phyloP scores from a whole-genome alignment of 345 rosid species.

The Corchorus olitorius region DNA sequence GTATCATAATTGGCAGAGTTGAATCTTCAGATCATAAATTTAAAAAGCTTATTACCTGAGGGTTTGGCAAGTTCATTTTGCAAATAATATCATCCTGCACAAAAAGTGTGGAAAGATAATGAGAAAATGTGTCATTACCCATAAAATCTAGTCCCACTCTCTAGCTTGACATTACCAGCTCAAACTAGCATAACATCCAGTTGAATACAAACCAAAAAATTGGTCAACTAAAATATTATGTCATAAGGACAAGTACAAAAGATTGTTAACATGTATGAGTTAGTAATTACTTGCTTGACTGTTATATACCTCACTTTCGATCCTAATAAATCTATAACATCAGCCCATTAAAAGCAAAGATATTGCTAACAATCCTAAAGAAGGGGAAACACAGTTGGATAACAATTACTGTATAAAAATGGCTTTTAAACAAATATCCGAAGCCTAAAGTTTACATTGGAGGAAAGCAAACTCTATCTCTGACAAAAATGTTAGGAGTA shows the following conservation, averaged over 20 bases:
- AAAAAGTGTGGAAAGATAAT: background rate
- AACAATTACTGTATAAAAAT: too few species aligned
- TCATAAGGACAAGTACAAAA: background rate
- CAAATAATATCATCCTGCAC: slow-evolving; percentile 63
- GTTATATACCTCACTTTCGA: too few species aligned
- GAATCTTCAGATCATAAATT: background rate
- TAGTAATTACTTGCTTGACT: background rate
- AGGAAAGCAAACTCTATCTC: too few species aligned
- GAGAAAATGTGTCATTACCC: background rate
- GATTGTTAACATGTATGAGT: background rate
- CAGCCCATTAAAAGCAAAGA: too few species aligned
- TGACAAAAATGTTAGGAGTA: too few species aligned
- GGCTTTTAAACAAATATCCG: too few species aligned
- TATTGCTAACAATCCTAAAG: too few species aligned
- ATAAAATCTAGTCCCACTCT: background rate
- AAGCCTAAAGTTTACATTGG: too few species aligned
- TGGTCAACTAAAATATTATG: too few species aligned
- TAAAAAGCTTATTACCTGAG: slow-evolving; percentile 53
- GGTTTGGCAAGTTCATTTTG: slow-evolving; percentile 67
- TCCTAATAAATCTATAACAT: too few species aligned
- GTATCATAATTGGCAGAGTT: background rate
- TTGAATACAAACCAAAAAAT: background rate
- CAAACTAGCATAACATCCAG: too few species aligned
- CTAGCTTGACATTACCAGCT: background rate
- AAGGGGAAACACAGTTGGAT: too few species aligned